Percentiles rank a stretch among this genome's conserved stretches.
Evolutionary conservation across 768 basidiomycete genomes (phyloP).

Genomic region (Kwoniella botswanensis): DNA sequence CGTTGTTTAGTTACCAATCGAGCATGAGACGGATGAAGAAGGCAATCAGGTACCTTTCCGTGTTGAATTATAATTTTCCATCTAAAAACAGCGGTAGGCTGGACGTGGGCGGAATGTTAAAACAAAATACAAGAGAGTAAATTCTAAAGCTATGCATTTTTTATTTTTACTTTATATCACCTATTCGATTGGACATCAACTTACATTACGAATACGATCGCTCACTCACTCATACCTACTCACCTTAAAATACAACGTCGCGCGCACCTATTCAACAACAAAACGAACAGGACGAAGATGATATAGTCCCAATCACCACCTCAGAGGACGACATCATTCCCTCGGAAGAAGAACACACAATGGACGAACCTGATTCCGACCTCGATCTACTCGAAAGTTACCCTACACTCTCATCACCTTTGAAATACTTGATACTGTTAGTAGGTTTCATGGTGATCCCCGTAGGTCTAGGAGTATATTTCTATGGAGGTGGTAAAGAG

Average conservation of each 20-base stretch:
- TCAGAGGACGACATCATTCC: constrained; percentile 1
- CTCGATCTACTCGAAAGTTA: neutral
- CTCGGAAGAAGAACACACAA: constrained; percentile 13
- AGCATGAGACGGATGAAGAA: constrained; percentile 62
- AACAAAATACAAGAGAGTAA: constrained; percentile 10
- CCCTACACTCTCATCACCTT: constrained; percentile 40
- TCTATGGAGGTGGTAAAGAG: constrained; percentile 47
- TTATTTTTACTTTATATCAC: neutral
- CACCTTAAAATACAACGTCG: neutral
- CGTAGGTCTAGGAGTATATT: constrained; percentile 49
- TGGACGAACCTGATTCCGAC: constrained; percentile 23
- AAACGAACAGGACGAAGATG: constrained; percentile 20
- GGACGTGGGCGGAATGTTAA: neutral
- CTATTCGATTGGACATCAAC: neutral
- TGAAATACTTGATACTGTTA: constrained; percentile 49
- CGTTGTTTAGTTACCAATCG: constrained; percentile 56
- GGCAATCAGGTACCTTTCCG: constrained; percentile 91
- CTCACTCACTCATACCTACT: neutral
- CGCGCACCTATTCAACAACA: neutral
- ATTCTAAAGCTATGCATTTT: constrained; percentile 32
- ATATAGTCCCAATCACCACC: constrained; percentile 33
- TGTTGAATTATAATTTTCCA: constrained; percentile 80
- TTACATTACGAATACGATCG: neutral
- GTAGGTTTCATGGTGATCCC: constrained; percentile 62
- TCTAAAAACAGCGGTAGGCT: constrained; percentile 13